Evolutionary conservation across 2,329 filamentous ascomycete genomes (phyloP).

Genomic region (Monilinia polystroma): DNA sequence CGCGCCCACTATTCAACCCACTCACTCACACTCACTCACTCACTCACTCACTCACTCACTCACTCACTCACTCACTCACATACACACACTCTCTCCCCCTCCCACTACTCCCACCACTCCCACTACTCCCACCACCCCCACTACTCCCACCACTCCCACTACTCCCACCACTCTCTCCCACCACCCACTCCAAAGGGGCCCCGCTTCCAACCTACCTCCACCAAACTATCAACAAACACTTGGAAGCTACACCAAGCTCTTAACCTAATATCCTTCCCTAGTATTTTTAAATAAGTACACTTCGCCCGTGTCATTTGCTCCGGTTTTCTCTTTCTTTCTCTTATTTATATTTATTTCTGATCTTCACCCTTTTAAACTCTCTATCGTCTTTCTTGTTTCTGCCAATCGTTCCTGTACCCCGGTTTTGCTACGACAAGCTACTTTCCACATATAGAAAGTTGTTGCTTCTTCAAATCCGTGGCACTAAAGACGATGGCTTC

Average conservation of each 20-base stretch:
- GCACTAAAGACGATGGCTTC: conserved; percentile 61
- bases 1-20: conserved; percentile 7
- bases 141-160: neutral
- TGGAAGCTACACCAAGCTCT: conserved; percentile 7
- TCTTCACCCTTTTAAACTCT: neutral
- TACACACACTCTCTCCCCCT: neutral
- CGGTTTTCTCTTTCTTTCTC: neutral
- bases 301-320: neutral
- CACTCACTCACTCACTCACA: neutral
- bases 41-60: neutral
- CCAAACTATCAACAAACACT: conserved; percentile 19
- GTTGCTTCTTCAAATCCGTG: conserved; percentile 43
- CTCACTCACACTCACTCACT: neutral
- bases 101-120: neutral
- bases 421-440: neutral
- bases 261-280: conserved; percentile 4
- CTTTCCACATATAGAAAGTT: conserved; percentile 10
- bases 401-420: neutral
- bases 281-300: conserved; percentile 6
- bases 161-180: neutral
- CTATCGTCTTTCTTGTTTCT: neutral
- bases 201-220: conserved; percentile 22
- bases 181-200: conserved; percentile 10
- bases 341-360: neutral
- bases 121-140: neutral